Base-by-base conservation (phyloP, 768 basidiomycete species). In the Calocybe indica region DNA sequence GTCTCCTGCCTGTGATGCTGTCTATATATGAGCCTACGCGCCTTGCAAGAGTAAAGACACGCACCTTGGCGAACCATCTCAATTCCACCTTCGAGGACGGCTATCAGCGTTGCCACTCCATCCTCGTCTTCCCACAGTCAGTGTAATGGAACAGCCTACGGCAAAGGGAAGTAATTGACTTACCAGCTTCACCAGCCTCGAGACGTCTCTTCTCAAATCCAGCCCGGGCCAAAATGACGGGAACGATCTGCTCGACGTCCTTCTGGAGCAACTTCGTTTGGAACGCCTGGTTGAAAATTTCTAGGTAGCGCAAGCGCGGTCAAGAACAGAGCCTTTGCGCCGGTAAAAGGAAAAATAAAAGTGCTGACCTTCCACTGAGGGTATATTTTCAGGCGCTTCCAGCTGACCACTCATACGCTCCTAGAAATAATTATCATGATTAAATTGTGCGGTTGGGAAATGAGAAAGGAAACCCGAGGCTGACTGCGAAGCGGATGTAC, bases 1-100 rank as follows among this genome's bases (percentile, higher is more conserved):
- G 63, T 97, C 95, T 2, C 92, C 91, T 3, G 68, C 61, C 50
- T 77, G 74, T 0, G 79, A 78, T 30, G 76, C 85, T 88, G 8
- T 30, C 6, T 6, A 11, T 50, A 51, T 15, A 30, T 1, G 33
- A 15, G 5, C 32, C 34, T 36, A 38, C 6, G 28, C 13, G 32
- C 36, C 31, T 15, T 43, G n/a, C 50, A 5, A 55, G 10, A 34
- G 7, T 30, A 1, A 5, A 36, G 1, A 12, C 10, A 52, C 69
- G 14, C 52, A 83, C 87, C 76, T 66, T 74, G 66, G 52, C 76
- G 77, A 12, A 86, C 77, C 58, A 79, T 69, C 22, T 70, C 71
- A 12, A 89, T 76, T 0, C 81, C 90, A 14, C 74, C 76, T 58
- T 85, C 80, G 7, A 91, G 57, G 2, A 81, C 67, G 13, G 68